These are phyloP conservation scores for Ceratocystis eucalypticola DNA, from an alignment of 2,329 filamentous ascomycete species.

Conservation along the genomic window DNA sequence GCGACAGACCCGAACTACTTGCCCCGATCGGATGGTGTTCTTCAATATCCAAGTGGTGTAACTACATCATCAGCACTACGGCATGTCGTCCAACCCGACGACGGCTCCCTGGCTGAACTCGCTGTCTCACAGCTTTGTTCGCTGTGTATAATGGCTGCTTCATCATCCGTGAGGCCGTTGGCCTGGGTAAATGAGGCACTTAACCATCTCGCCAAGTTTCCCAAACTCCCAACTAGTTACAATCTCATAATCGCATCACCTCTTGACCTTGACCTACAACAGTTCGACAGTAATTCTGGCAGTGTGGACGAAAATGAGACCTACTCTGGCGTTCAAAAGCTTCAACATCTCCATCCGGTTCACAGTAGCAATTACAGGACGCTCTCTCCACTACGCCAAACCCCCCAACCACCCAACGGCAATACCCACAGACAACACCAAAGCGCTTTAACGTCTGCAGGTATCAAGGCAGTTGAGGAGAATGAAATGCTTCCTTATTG, in stretches of 20 bases:
- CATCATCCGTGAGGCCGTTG: background rate
- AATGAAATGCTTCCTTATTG: background rate
- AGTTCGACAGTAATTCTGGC: too few relatives aligned
- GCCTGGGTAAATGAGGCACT: background rate
- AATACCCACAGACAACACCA: too few relatives aligned
- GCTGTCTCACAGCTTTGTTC: background rate
- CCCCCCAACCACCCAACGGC: too few relatives aligned
- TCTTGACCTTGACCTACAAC: too few relatives aligned
- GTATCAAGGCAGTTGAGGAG: background rate
- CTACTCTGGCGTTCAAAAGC: too few relatives aligned
- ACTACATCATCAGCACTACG: too few relatives aligned
- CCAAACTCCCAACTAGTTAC: background rate
- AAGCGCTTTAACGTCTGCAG: too few relatives aligned
- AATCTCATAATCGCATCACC: background rate
- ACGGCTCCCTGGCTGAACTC: background rate
- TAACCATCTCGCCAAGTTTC: background rate
- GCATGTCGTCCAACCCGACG: too few relatives aligned
- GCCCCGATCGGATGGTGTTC: background rate
- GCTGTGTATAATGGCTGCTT: background rate
- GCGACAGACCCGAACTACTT: background rate
- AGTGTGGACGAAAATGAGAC: too few relatives aligned
- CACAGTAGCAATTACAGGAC: background rate
- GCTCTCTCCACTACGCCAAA: too few relatives aligned
- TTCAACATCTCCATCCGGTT: background rate
- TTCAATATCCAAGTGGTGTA: too few relatives aligned